Evolutionary conservation across 1,139 yeast species (phyloP), one percentile per base, ranked within the genome.

Genomic region (Meyerozyma carpophila): DNA sequence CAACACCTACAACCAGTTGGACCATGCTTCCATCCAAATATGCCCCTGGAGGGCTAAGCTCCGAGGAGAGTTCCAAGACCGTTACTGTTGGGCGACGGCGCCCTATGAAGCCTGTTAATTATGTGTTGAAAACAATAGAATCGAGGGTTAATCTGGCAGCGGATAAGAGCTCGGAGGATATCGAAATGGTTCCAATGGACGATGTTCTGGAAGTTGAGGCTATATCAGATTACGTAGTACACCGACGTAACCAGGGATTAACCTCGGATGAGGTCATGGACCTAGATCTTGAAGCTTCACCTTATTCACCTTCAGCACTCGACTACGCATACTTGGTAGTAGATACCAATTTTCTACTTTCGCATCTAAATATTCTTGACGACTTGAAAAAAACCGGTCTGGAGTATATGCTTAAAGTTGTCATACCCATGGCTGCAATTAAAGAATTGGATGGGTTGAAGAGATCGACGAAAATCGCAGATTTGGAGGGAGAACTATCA

Each of bases 391-490:
- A 52, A 1, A 44, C 75, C 4, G 76, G 77, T 4, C 45, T 50
- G 0, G 48, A 62, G 14, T 81, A 68, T 53, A 66, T 73, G 13
- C 75, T 81, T 37, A 59, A 63, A 28, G 66, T 90, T 1, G 69
- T 90, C 0, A 66, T 91, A 1, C 98, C 97, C 0, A 67, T 68
- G 13, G 77, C 82, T 1, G 94, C 85, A 2, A 66, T 88, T 32
- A 72, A 69, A 39, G 98, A 91, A 58, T 68, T 91, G 24, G 97
- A 91, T 61, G 93, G 91, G 0, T 67, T 90, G 46, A 90, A 90
- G 57, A 65, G 59, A 4, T 70, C 81, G 0, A 50, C 54, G 4
- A 58, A 48, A 41, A 43, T 44, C 36, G 47, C 48, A 4, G 46
- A 32, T 6, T 50, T 25, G 45, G 57, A 18, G n/a, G 46, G 41